Base-by-base conservation (phyloP, 192 early-diverging fungal species). In the Coemansia sp. region DNA sequence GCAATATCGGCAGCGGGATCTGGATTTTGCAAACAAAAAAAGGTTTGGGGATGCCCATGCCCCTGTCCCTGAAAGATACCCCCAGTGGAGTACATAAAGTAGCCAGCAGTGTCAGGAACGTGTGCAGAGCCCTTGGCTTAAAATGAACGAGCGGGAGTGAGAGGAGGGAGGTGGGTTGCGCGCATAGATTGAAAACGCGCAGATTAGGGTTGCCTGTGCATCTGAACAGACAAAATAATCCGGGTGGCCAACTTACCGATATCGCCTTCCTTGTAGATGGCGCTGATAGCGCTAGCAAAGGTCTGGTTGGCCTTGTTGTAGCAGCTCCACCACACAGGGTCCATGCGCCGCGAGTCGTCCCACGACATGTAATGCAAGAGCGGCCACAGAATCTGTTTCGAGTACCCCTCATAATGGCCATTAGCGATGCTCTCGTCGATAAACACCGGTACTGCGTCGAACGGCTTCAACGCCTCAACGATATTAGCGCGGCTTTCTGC, bases 391-490 rank as follows among this genome's bases (percentile, higher is more conserved):
- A 93, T 93, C 61, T 87, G 85, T 85, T 99, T 99, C 85, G 96
- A 97, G 78, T 96, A 99, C 1, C 97, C 97, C 62, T 97, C 97
- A 72, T 99, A 99, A 78, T 98, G 95, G 44, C 87, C 90, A 51
- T 83, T 67, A 29, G 93, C 89, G 31, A 80, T 83, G 27, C 84
- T 72, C 19, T 92, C 88, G 62, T 90, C 87, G 37, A 98, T 67
- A 68, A 94, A 89, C 27, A 98, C 91, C 3, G 95, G 93, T 13
- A 92, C 86, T 29, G 85, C 85, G 24, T 89, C 73, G 45, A 84
- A 73, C 34, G 74, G 59, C 68, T 74, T 83, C 27, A 94, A 77
- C 39, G 85, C 74, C 53, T 84, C 66, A 37, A 69, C 66, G 42
- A 97, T 76, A 27, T 78, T 78, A 31, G 83, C 67, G 59, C 82